Percentiles rank a stretch among this genome's conserved stretches.
phyloP scores from a whole-genome alignment of 345 rosid genomes.

The Trapa bicornis region DNA sequence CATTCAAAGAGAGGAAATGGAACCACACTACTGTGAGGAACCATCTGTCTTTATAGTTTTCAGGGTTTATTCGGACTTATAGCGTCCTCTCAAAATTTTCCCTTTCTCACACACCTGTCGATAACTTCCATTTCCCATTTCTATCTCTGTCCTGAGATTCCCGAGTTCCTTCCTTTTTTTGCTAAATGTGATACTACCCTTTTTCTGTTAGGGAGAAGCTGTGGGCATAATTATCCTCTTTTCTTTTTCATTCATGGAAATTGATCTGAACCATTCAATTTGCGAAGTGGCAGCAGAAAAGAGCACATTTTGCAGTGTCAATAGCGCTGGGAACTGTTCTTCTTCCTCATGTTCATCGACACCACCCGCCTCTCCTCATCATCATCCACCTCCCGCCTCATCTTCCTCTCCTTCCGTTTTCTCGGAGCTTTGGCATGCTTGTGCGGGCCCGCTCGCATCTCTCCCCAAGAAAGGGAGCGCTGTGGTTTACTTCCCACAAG shows the following conservation, averaged over 20 bases:
- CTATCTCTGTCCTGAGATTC: neutral
- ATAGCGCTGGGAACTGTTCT: constrained; percentile 25
- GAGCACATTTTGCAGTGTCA: constrained; percentile 24
- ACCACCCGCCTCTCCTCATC: constrained; percentile 27
- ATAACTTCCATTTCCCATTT: neutral
- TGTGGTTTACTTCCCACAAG: constrained; percentile 78
- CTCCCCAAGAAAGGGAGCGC: constrained; percentile 75
- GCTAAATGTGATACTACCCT: constrained; percentile 5
- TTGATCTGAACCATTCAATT: constrained; percentile 79
- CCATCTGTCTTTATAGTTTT: constrained; percentile 17
- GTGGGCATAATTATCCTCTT: too few species aligned
- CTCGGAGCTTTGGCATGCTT: constrained; percentile 87
- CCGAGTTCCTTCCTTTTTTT: neutral
- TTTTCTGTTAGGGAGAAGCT: constrained; percentile 2
- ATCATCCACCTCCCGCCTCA: constrained; percentile 28
- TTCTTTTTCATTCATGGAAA: constrained; percentile 38
- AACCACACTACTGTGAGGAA: constrained; percentile 37
- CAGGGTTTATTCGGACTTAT: constrained; percentile 10
- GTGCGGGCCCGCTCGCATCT: constrained; percentile 77
- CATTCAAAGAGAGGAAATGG: constrained; percentile 23
- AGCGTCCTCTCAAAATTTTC: constrained; percentile 15
- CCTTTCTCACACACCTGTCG: constrained; percentile 11
- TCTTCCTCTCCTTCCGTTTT: constrained; percentile 47
- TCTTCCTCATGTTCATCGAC: constrained; percentile 28
- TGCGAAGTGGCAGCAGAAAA: constrained; percentile 49